Percentiles rank a stretch among this genome's conserved stretches.
Evolutionary conservation across 169 alveolate species (phyloP).

Genomic region (Plasmodium coatneyi): DNA sequence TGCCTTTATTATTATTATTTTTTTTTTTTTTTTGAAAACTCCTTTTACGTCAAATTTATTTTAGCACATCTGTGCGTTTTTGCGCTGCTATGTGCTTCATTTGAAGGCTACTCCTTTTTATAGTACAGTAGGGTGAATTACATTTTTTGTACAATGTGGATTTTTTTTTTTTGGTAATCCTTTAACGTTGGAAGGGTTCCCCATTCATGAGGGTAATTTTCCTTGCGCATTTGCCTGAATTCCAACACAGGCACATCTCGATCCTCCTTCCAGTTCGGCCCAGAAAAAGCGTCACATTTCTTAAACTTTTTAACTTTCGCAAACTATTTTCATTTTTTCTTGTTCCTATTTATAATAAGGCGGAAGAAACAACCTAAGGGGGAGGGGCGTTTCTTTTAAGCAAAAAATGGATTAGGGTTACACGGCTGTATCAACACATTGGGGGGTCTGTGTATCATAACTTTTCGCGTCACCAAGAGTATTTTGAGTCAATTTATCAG

Average conservation of each 20-base stretch:
- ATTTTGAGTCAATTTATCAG: neutral
- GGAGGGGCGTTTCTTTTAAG: neutral
- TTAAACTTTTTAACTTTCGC: neutral
- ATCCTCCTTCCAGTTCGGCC: neutral
- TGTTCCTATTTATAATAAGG: neutral
- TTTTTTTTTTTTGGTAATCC: neutral
- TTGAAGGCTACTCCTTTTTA: neutral
- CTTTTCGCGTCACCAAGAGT: neutral
- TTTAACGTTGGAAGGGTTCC: neutral
- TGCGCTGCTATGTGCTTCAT: neutral
- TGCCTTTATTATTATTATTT: neutral
- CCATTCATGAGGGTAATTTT: neutral
- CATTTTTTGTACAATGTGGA: neutral
- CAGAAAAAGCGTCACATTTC: neutral
- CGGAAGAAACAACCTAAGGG: neutral
- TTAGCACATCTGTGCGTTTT: neutral
- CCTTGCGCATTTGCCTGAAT: neutral
- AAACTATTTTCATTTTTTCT: neutral
- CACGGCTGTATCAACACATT: neutral
- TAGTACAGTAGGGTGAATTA: neutral
- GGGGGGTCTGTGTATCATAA: neutral
- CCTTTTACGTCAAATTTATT: neutral
- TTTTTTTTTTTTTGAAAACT: neutral
- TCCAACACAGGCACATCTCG: neutral
- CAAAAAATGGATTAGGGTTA: neutral